phyloP scores from a whole-genome alignment of 805 yeast species.

The Zygosaccharomyces bailii region DNA sequence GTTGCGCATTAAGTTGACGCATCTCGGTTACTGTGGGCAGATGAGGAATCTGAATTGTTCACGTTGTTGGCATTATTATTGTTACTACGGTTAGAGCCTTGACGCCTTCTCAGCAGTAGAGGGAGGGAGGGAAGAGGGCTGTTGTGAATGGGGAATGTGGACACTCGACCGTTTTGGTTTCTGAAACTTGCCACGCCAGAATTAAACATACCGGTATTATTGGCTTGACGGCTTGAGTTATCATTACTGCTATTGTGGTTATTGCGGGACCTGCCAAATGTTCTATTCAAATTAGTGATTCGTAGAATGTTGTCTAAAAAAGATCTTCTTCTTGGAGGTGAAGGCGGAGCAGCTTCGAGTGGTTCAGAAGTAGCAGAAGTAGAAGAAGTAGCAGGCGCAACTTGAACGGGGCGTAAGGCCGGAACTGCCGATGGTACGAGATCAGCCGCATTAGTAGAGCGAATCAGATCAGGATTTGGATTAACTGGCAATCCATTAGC shows the following conservation, averaged over 20 bases:
- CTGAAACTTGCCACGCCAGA: conserved; percentile 37
- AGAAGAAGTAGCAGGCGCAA: background rate
- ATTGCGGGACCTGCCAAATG: conserved; percentile 9
- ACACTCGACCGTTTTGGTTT: conserved; percentile 28
- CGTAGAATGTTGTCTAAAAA: conserved; percentile 18
- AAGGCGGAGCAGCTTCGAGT: background rate
- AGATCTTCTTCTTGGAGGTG: conserved; percentile 16
- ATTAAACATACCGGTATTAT: conserved; percentile 21
- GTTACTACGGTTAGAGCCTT: conserved; percentile 5
- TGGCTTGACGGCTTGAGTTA: conserved; percentile 1
- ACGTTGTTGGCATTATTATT: conserved; percentile 2
- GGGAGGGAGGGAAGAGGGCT: conserved; percentile 12
- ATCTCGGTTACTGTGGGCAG: conserved; percentile 1
- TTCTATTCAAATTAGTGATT: conserved; percentile 15
- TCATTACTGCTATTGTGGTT: conserved; percentile 3
- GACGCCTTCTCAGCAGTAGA: conserved; percentile 7
- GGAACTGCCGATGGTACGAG: background rate
- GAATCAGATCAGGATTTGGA: background rate
- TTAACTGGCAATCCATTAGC: background rate
- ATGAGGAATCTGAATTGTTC: conserved; percentile 1
- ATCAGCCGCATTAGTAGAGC: background rate
- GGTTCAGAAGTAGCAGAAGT: background rate
- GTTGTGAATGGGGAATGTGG: conserved; percentile 21
- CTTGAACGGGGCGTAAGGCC: too few species aligned
- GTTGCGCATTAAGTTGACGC: background rate